phyloP scores from a whole-genome alignment of 345 rosid species.

The Rubroshorea leprosula region DNA sequence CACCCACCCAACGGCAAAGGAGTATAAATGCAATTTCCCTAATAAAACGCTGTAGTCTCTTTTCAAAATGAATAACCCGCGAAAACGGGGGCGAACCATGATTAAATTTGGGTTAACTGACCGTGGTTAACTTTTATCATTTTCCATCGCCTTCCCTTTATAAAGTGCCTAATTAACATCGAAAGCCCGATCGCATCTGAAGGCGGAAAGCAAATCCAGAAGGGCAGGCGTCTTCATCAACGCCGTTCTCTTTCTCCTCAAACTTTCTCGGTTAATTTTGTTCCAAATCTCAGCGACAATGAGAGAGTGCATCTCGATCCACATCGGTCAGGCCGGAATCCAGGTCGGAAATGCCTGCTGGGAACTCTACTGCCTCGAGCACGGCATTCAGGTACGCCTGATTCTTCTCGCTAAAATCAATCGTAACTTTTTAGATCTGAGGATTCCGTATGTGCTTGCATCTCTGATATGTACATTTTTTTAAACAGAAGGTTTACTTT shows the following conservation, averaged over 20 bases:
- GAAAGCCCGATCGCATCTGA: not conserved
- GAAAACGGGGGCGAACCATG: too few relatives aligned
- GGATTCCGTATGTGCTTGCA: too few relatives aligned
- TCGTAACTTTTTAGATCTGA: too few relatives aligned
- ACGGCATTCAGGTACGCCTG: conserved; percentile 28
- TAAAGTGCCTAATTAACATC: not conserved
- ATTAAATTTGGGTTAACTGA: too few relatives aligned
- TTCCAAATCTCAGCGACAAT: conserved; percentile 10
- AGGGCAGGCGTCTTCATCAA: conserved; percentile 49
- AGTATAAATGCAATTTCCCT: too few relatives aligned
- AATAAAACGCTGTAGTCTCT: too few relatives aligned
- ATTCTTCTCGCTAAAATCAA: not conserved
- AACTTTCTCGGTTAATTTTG: too few relatives aligned
- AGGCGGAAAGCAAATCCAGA: too few relatives aligned
- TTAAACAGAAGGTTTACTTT: too few relatives aligned
- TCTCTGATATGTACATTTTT: too few relatives aligned
- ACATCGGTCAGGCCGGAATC: conserved; percentile 37
- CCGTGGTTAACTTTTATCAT: not conserved
- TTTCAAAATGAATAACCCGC: too few relatives aligned
- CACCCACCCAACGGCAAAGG: too few relatives aligned
- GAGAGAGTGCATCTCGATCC: conserved; percentile 35
- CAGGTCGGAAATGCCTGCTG: conserved; percentile 35
- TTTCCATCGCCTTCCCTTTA: not conserved
- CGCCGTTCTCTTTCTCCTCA: conserved; percentile 16
- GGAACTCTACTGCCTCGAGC: conserved; percentile 33